Evolutionary conservation across 345 rosid genomes (phyloP).

Genomic region (Barbarea vulgaris): DNA sequence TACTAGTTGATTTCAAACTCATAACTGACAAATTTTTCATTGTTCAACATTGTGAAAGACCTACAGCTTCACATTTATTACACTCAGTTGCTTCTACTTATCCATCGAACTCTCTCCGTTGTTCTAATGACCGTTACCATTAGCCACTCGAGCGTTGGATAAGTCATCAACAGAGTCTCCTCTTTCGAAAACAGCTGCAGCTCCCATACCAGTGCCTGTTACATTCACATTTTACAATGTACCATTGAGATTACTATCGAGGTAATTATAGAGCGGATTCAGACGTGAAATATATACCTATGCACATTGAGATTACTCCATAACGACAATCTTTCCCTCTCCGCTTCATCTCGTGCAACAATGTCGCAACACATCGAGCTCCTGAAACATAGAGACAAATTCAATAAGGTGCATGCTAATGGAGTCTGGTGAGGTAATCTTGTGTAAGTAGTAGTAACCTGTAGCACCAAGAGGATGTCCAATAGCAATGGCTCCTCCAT

Average conservation of each 20-base stretch:
- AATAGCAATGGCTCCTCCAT: constrained; percentile 94
- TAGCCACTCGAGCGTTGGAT: constrained; percentile 47
- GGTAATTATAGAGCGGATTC: background rate
- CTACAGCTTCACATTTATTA: constrained; percentile 9
- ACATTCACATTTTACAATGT: background rate
- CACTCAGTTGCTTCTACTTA: constrained; percentile 24
- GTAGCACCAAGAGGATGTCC: constrained; percentile 98
- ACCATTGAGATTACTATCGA: background rate
- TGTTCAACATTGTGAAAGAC: constrained; percentile 16
- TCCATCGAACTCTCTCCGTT: constrained; percentile 37
- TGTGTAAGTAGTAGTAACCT: constrained; percentile 47
- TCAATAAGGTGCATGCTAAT: too few relatives aligned
- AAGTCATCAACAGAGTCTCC: constrained; percentile 66
- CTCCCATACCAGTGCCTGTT: constrained; percentile 87
- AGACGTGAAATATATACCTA: constrained; percentile 51
- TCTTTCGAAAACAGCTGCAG: constrained; percentile 88
- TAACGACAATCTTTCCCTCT: constrained; percentile 83
- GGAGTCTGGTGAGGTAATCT: too few relatives aligned
- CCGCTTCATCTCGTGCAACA: constrained; percentile 89
- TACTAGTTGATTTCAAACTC: constrained; percentile 19
- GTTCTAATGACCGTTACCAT: constrained; percentile 43
- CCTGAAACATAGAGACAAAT: constrained; percentile 53
- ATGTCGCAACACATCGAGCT: constrained; percentile 85
- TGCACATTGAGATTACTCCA: constrained; percentile 97
- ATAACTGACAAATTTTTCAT: background rate